Evolutionary conservation across 2,329 filamentous ascomycete species (phyloP), one percentile per base, ranked within the genome.

Genomic region (Sclerotinia subarctica): DNA sequence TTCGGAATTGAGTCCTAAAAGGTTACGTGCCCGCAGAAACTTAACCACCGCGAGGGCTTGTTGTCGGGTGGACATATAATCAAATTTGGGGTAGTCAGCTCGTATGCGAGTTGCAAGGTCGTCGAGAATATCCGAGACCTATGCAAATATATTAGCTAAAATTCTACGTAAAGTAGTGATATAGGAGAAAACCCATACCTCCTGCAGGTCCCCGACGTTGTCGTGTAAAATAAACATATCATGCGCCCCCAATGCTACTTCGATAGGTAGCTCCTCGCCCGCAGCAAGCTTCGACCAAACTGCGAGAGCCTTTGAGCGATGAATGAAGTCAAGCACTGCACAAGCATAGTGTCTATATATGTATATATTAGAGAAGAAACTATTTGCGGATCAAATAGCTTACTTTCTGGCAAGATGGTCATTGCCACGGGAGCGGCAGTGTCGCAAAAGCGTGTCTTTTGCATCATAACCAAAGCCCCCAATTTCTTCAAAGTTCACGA

Each of bases 151-250:
- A n/a, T 69, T 59, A 64, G 44, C 13, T 35, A 26, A n/a, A 59
- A 63, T 38, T 13, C 15, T 26, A 24, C 26, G 10, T 15, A 19
- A 56, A 4, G n/a, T 17, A 54, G 29, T 26, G 46, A 21, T 26
- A 21, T 26, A 26, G 21, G 8, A 6, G 29, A 21, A 19, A 26
- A 42, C 6, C 10, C 64, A 46, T 75, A 84, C 90, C 80, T 93
- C 88, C 68, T 90, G 84, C 64, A 94, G 79, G 76, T 96, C 93
- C n/a, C 90, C 88, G 42, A 84, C 82, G 24, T 87, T 85, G 66
- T 90, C 89, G 72, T 90, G 87, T 38, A 94, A 81, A 57, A 96
- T 87, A 78, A 98, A 98, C 79, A 98, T 85, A 78, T 98, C 95
- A 77, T 96, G 96, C 19, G 90, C 90, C 26, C 89, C 90, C 21